These are phyloP conservation scores for Boletus sensibilis DNA, from an alignment of 768 basidiomycete genomes.

Conservation along the genomic window DNA sequence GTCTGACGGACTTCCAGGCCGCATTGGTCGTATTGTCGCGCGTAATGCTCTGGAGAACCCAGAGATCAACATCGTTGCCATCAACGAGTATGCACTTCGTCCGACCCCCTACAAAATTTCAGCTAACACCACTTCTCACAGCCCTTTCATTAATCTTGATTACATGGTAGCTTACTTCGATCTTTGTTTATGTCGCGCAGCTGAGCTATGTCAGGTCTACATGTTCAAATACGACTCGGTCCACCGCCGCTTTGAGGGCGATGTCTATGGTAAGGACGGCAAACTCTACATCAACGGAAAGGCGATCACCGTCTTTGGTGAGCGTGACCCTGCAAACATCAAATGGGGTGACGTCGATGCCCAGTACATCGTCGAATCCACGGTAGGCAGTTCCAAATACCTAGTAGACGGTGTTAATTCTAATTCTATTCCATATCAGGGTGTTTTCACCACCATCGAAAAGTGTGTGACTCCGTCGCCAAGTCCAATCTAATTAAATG, in stretches of 20 bases:
- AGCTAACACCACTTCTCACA: conserved; percentile 30
- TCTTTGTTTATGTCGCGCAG: neutral
- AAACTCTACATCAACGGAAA: conserved; percentile 88
- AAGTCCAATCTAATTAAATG: neutral
- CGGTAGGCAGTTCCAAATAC: conserved; percentile 47
- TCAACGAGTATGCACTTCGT: conserved; percentile 77
- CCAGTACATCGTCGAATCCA: conserved; percentile 94
- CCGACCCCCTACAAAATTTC: neutral
- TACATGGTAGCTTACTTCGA: conserved; percentile 74
- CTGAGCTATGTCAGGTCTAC: conserved; percentile 63
- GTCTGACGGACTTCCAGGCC: conserved; percentile 52
- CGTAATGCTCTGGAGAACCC: conserved; percentile 83
- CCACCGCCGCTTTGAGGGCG: conserved; percentile 89
- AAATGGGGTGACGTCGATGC: conserved; percentile 80
- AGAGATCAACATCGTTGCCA: conserved; percentile 82
- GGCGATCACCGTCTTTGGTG: conserved; percentile 71
- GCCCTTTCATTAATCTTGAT: conserved; percentile 94
- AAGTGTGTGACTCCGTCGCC: conserved; percentile 48
- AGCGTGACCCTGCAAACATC: conserved; percentile 86
- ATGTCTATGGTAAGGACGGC: conserved; percentile 77
- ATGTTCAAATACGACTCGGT: conserved; percentile 99
- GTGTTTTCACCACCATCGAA: conserved; percentile 96
- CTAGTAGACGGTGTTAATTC: neutral
- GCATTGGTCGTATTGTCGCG: conserved; percentile 98
- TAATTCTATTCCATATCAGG: conserved; percentile 39